These are phyloP conservation scores for Pichia sp. DNA, from an alignment of 1,139 yeast species.

Conservation along the genomic window DNA sequence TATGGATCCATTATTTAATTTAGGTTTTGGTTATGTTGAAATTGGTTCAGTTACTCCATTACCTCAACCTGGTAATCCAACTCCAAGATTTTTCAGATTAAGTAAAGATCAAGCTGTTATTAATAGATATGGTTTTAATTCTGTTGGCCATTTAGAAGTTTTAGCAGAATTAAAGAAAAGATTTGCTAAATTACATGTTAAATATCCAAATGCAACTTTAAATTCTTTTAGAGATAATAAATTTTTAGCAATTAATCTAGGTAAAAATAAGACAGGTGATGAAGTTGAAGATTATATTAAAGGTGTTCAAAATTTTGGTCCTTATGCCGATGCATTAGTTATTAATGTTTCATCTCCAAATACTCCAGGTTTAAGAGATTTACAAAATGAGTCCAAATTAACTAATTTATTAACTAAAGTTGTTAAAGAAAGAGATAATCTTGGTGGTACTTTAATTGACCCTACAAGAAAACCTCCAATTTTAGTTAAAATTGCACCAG, in stretches of 20 bases:
- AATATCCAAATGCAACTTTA: conserved; percentile 33
- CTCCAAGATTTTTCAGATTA: conserved; percentile 83
- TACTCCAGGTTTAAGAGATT: conserved; percentile 87
- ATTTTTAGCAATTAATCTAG: conserved; percentile 76
- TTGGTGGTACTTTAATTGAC: conserved; percentile 37
- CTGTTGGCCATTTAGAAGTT: conserved; percentile 78
- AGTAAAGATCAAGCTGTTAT: conserved; percentile 85
- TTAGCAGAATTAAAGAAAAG: conserved; percentile 59
- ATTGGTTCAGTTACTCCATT: conserved; percentile 90
- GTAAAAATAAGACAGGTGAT: conserved; percentile 88
- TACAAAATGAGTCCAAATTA: conserved; percentile 73
- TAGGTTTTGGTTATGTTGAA: conserved; percentile 88
- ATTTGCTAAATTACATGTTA: conserved; percentile 36
- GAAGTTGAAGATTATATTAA: conserved; percentile 78
- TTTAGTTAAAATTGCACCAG: conserved; percentile 90
- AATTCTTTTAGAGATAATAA: conserved; percentile 61
- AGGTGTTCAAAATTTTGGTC: conserved; percentile 79
- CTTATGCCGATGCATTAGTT: conserved; percentile 82
- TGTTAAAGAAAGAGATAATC: conserved; percentile 49
- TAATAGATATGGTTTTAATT: conserved; percentile 91
- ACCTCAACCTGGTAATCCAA: conserved; percentile 91
- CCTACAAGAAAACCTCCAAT: conserved; percentile 55
- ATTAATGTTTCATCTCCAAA: conserved; percentile 95
- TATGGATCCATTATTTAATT: conserved; percentile 69
- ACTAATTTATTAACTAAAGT: conserved; percentile 61